Conservation (phyloP, 805 yeast species). For the Pichia paraexigua region DNA sequence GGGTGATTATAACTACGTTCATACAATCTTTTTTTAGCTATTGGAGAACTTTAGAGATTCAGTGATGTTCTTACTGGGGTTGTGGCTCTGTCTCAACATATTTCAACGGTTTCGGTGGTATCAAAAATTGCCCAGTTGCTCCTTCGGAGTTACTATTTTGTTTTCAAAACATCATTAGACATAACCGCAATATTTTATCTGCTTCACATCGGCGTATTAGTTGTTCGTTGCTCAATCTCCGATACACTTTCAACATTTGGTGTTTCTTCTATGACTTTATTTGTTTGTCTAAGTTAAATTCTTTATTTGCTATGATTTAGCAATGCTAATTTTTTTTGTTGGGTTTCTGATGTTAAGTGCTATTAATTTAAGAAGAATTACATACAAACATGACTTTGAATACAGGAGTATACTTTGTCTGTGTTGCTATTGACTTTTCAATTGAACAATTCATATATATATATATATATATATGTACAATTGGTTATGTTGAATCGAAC, state of each 20-base stretch:
- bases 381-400: not conserved
- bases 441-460: not conserved
- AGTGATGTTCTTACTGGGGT: not conserved
- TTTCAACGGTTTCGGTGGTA: not conserved
- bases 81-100: not conserved
- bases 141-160: not conserved
- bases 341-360: not conserved
- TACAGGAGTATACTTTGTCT: not conserved
- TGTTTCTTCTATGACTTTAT: too few species aligned
- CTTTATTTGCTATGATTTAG: too few species aligned
- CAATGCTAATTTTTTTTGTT: too few species aligned
- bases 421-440: not conserved
- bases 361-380: not conserved
- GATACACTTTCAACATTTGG: not conserved
- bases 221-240: not conserved
- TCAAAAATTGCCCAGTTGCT: not conserved
- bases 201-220: not conserved
- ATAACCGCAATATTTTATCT: not conserved
- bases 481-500: not conserved
- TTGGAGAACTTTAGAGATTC: too few species aligned
- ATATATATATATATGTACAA: not conserved
- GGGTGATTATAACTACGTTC: too few species aligned
- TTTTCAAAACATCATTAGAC: not conserved
- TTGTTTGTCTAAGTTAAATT: not conserved
- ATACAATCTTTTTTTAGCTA: too few species aligned